These are phyloP conservation scores for Echium plantagineum DNA, from an alignment of 257 asterid genomes.

Conservation along the genomic window DNA sequence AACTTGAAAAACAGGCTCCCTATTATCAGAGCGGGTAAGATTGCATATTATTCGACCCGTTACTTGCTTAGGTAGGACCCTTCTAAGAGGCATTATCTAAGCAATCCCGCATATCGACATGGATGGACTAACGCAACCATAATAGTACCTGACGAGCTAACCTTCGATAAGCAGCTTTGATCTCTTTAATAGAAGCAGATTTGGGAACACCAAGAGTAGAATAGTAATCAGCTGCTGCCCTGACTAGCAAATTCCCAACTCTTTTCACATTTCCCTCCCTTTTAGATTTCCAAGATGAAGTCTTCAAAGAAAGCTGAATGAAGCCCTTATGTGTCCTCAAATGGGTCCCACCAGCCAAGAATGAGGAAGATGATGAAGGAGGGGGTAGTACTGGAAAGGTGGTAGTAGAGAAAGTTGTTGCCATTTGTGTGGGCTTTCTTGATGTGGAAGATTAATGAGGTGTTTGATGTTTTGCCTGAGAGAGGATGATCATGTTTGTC, in stretches of 20 bases:
- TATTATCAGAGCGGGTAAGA: too few species aligned
- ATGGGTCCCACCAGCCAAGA: conserved; percentile 42
- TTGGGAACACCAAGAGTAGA: conserved; percentile 90
- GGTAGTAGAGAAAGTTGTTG: conserved; percentile 10
- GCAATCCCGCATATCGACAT: too few species aligned
- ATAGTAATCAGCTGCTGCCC: conserved; percentile 89
- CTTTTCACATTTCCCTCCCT: conserved; percentile 50
- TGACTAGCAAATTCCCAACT: conserved; percentile 51
- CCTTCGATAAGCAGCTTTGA: conserved; percentile 87
- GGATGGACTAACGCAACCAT: too few species aligned
- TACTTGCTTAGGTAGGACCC: too few species aligned
- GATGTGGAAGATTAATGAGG: neutral
- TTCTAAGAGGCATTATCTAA: too few species aligned
- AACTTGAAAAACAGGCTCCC: too few species aligned
- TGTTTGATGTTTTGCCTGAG: neutral
- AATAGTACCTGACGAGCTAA: conserved; percentile 83
- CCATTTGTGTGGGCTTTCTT: neutral
- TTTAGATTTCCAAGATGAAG: conserved; percentile 41
- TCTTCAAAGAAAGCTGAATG: conserved; percentile 26
- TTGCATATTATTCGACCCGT: too few species aligned
- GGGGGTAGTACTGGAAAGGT: conserved; percentile 1
- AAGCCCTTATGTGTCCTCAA: conserved; percentile 11
- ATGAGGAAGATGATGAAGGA: conserved; percentile 29
- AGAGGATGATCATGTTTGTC: neutral
- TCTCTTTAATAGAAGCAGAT: conserved; percentile 73